Conservation (phyloP, 2,329 filamentous ascomycete species). For the Zymoseptoria pseudotritici region DNA sequence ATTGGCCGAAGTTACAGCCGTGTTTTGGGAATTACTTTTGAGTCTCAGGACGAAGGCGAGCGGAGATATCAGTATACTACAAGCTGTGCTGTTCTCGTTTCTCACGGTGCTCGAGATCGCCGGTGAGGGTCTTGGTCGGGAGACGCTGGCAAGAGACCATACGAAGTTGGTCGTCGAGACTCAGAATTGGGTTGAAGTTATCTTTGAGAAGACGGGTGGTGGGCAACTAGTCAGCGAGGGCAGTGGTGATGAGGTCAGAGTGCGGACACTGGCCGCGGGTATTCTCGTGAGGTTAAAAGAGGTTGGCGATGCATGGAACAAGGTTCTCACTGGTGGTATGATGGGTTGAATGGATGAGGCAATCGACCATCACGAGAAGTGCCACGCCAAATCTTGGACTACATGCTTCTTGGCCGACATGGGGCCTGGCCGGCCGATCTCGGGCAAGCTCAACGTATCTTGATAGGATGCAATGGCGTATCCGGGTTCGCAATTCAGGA, state of each 20-base stretch:
- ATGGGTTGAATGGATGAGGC: neutral
- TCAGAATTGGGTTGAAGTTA: slow-evolving; percentile 70
- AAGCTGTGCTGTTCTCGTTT: slow-evolving; percentile 70
- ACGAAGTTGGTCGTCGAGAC: slow-evolving; percentile 76
- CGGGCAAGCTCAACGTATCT: neutral
- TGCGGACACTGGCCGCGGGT: slow-evolving; percentile 70
- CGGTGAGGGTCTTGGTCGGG: slow-evolving; percentile 40
- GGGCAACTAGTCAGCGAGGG: slow-evolving; percentile 38
- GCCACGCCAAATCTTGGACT: neutral
- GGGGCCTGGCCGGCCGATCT: neutral
- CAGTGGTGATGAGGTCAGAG: slow-evolving; percentile 72
- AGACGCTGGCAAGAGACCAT: slow-evolving; percentile 65
- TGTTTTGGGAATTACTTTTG: slow-evolving; percentile 79
- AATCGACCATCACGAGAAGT: neutral
- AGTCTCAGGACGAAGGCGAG: slow-evolving; percentile 49
- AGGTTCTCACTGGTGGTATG: slow-evolving; percentile 58
- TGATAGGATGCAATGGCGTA: neutral
- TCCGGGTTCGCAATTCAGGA: neutral
- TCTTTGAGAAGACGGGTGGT: slow-evolving; percentile 53
- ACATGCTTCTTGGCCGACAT: neutral
- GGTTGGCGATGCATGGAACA: slow-evolving; percentile 73
- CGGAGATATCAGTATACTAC: slow-evolving; percentile 52
- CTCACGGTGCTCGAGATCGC: slow-evolving; percentile 79
- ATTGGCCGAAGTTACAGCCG: slow-evolving; percentile 71
- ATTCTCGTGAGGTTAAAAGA: slow-evolving; percentile 72